phyloP scores from a whole-genome alignment of 345 rosid species.

The Triadica sebifera region DNA sequence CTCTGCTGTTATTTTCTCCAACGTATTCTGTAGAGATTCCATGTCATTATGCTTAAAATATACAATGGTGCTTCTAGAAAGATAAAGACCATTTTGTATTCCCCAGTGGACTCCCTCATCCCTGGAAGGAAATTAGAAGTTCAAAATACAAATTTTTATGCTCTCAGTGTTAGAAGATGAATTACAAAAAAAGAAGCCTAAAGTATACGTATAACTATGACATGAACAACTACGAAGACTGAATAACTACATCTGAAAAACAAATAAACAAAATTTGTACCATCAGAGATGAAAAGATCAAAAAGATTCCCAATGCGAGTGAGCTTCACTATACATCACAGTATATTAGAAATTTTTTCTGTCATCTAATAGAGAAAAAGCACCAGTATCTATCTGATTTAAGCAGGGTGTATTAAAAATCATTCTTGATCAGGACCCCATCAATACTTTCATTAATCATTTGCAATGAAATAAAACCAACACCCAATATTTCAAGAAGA shows the following conservation, averaged over 20 bases:
- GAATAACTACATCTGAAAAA: background rate
- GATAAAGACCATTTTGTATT: slow-evolving; percentile 93
- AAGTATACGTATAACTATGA: background rate
- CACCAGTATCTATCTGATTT: background rate
- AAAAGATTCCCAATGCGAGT: background rate
- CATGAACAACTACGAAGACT: background rate
- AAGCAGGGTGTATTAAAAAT: too few relatives aligned
- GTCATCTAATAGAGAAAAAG: background rate
- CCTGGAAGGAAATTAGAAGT: slow-evolving; percentile 25
- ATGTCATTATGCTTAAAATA: slow-evolving; percentile 97
- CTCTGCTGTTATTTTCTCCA: slow-evolving; percentile 64
- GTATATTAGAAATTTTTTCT: background rate
- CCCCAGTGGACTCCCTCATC: slow-evolving; percentile 99
- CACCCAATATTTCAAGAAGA: background rate
- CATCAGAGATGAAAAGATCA: background rate
- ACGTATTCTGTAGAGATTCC: slow-evolving; percentile 61
- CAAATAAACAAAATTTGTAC: background rate
- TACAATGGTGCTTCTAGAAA: slow-evolving; percentile 86
- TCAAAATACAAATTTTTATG: background rate
- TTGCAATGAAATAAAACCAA: background rate
- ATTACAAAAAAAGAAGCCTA: background rate
- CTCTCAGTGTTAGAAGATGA: background rate
- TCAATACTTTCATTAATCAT: background rate
- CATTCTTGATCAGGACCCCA: too few relatives aligned
- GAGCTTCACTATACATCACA: background rate